Conservation (phyloP, 805 yeast genomes). For the Danielia oregonensis region DNA sequence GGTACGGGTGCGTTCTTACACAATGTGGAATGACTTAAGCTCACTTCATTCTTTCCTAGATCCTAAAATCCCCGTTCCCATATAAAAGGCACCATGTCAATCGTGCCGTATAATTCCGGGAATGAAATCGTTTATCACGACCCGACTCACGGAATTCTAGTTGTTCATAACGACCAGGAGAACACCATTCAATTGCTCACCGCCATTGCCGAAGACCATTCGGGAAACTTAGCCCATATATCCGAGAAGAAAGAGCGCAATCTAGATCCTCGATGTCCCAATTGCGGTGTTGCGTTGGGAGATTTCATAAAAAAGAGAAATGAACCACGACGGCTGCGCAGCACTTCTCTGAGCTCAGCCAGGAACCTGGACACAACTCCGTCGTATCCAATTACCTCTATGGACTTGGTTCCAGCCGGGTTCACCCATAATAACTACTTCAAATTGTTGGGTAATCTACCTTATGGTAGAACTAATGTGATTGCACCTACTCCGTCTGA, state of each 20-base stretch:
- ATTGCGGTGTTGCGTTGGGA: slow-evolving; percentile 10
- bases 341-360: not conserved
- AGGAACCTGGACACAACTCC: not conserved
- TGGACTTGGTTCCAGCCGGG: slow-evolving; percentile 4
- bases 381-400: not conserved
- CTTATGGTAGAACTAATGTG: not conserved
- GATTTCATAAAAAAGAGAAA: slow-evolving; percentile 3
- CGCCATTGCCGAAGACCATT: not conserved
- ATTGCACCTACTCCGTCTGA: slow-evolving; percentile 1
- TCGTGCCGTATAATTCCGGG: slow-evolving; percentile 33
- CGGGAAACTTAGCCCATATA: not conserved
- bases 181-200: slow-evolving; percentile 16
- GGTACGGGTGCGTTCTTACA: slow-evolving; percentile 1
- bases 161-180: slow-evolving; percentile 30
- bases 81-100: slow-evolving; percentile 32
- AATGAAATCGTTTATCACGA: slow-evolving; percentile 33
- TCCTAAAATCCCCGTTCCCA: too few species aligned
- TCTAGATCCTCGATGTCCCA: slow-evolving; percentile 7
- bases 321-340: not conserved
- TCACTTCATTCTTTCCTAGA: too few species aligned
- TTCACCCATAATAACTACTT: slow-evolving; percentile 38
- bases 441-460: slow-evolving; percentile 27
- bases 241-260: not conserved
- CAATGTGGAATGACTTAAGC: too few species aligned
- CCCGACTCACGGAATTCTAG: slow-evolving; percentile 31